Percentiles rank a stretch among this genome's conserved stretches.
Conservation (phyloP, 2,329 filamentous ascomycete genomes). For the Alternaria sp. region DNA sequence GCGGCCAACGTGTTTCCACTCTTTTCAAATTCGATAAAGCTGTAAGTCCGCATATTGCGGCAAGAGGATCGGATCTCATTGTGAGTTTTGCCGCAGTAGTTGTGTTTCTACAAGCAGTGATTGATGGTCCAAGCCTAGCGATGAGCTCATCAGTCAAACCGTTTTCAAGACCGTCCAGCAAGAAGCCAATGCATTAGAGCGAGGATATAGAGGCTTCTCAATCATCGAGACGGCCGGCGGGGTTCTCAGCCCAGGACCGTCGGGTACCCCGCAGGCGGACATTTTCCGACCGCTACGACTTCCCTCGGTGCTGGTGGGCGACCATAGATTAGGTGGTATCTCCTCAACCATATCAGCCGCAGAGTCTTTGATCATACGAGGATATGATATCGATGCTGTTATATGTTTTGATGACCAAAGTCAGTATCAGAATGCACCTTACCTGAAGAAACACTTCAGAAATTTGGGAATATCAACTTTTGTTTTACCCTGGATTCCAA, state of each 20-base stretch:
- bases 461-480: constrained; percentile 65
- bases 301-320: constrained; percentile 77
- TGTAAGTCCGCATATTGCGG: constrained; percentile 80
- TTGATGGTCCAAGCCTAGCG: constrained; percentile 34
- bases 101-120: background rate
- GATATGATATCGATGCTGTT: constrained; percentile 77
- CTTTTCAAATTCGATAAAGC: constrained; percentile 77
- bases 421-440: constrained; percentile 72
- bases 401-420: constrained; percentile 71
- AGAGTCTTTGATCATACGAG: constrained; percentile 78
- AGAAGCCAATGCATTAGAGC: constrained; percentile 18
- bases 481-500: constrained; percentile 67
- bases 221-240: constrained; percentile 85
- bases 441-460: constrained; percentile 72
- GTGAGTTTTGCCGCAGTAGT: constrained; percentile 24
- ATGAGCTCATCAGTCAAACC: constrained; percentile 32
- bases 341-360: constrained; percentile 81
- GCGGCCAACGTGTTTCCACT: constrained; percentile 64
- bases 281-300: constrained; percentile 77
- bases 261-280: constrained; percentile 79
- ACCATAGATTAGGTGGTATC: constrained; percentile 79
- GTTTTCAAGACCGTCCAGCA: constrained; percentile 27
- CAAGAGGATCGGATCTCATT: constrained; percentile 47
- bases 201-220: constrained; percentile 49
- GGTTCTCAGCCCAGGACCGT: constrained; percentile 79